Evolutionary conservation across 2,329 filamentous ascomycete species (phyloP), one percentile per base, ranked within the genome.

Genomic region (Sarocladiaceae sp.): DNA sequence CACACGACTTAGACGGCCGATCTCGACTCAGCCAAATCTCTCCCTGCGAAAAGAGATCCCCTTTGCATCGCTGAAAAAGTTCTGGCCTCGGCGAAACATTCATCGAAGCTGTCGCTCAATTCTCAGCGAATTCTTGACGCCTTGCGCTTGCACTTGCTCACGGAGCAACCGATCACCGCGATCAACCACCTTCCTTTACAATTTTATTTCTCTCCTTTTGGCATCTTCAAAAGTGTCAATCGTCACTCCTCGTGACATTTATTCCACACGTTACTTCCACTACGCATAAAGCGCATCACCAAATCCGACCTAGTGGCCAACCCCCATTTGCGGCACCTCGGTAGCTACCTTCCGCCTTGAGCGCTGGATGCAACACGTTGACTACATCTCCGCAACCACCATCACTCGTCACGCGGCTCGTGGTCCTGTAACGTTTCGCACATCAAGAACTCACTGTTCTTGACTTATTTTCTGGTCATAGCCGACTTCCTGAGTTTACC

Each of bases 331-430:
- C 16, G 40, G 39, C 40, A 43, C 31, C 43, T 50, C 48, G 48
- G 48, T 47, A 47, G 45, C 45, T 45, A 50, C 48, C 48, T 48
- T 50, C 48, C 48, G 45, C 42, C 45, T 50, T 48, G 15, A 46
- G 45, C 43, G 27, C 44, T 46, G 37, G 34, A 45, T 46, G 47
- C 42, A 35, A 45, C 45, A 42, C 39, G 24, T 33, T 33, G 26
- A 32, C 26, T 23, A 21, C 40, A 9, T 29, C 40, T 32, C 26
- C 26, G 29, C 40, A 21, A 33, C 40, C 19, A 33, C 40, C 40
- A 32, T 33, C 27, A 24, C 40, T 33, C 18, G 13, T 43, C 16
- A 33, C 26, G 40, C 40, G 33, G 27, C 26, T 27, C 16, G 19
- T 43, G 15, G n/a, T 32, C 31, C 24, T 47, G 41, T 45, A 49